Evolutionary conservation across 176 grass and related monocot genomes (phyloP).

Genomic region (Elymus sibiricus): DNA sequence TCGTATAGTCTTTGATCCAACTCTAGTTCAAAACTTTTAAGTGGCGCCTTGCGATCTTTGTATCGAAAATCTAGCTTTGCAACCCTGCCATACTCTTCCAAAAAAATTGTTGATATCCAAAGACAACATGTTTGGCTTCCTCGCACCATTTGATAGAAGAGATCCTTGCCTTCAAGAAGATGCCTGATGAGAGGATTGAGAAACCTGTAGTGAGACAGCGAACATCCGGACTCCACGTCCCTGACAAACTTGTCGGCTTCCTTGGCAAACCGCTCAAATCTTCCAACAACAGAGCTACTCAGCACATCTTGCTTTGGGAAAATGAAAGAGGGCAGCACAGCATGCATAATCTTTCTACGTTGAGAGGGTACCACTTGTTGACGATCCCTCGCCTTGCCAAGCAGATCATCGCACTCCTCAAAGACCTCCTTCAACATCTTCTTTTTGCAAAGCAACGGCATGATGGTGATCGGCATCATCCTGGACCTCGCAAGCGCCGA

Average conservation of each 20-base stretch:
- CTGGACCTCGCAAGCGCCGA: neutral
- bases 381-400: neutral
- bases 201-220: neutral
- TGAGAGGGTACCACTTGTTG: neutral
- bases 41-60: too few species aligned
- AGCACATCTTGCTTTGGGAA: fast-evolving
- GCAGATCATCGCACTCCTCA: too few species aligned
- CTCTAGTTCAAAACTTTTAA: too few species aligned
- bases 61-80: too few species aligned
- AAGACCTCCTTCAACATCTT: neutral
- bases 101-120: too few species aligned
- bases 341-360: neutral
- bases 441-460: neutral
- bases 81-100: too few species aligned
- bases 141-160: too few species aligned
- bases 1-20: too few species aligned
- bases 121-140: too few species aligned
- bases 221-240: neutral
- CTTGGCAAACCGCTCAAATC: neutral
- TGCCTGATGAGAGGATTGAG: too few species aligned
- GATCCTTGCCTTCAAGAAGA: too few species aligned
- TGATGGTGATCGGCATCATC: neutral
- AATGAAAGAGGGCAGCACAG: neutral
- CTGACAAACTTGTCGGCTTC: neutral
- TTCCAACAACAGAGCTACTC: neutral